Conservation (phyloP, 768 basidiomycete genomes). For the Rhodotorula paludigena region DNA sequence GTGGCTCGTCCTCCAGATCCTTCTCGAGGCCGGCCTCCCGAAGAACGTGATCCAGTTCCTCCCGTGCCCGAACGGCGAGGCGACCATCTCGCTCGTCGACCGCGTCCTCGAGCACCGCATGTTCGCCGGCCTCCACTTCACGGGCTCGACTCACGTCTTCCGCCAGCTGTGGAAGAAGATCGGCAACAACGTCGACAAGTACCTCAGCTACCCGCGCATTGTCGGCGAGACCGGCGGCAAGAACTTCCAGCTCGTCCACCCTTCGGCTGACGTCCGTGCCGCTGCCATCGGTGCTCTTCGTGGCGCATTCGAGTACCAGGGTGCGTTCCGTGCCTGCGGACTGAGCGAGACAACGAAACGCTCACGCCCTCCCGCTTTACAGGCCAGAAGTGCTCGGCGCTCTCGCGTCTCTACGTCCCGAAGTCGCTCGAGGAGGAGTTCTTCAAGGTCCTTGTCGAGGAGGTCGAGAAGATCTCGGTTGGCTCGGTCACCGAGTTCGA, state of each 20-base stretch:
- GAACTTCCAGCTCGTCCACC: conserved; percentile 94
- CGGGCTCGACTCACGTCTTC: conserved; percentile 91
- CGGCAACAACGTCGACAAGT: conserved; percentile 75
- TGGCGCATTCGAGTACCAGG: conserved; percentile 93
- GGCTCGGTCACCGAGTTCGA: conserved; percentile 68
- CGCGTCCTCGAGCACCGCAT: conserved; percentile 68
- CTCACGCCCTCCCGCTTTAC: neutral
- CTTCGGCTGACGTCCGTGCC: conserved; percentile 76
- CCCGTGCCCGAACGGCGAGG: conserved; percentile 74
- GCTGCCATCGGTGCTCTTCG: conserved; percentile 85
- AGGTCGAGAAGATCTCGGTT: conserved; percentile 78
- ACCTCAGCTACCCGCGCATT: conserved; percentile 84
- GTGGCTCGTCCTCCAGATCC: conserved; percentile 83
- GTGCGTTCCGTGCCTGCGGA: conserved; percentile 48
- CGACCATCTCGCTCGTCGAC: conserved; percentile 34
- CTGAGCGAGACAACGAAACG: neutral
- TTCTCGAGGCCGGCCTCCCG: conserved; percentile 89
- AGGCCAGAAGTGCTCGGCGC: conserved; percentile 96
- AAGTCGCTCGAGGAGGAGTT: conserved; percentile 64
- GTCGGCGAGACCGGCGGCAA: conserved; percentile 97
- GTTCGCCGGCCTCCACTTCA: conserved; percentile 92
- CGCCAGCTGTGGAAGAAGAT: conserved; percentile 96
- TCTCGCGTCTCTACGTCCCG: conserved; percentile 87
- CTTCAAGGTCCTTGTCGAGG: conserved; percentile 67
- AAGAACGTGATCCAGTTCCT: conserved; percentile 95